phyloP scores from a whole-genome alignment of 1,284 basidiomycete genomes.

The Hemileia vastatrix region DNA sequence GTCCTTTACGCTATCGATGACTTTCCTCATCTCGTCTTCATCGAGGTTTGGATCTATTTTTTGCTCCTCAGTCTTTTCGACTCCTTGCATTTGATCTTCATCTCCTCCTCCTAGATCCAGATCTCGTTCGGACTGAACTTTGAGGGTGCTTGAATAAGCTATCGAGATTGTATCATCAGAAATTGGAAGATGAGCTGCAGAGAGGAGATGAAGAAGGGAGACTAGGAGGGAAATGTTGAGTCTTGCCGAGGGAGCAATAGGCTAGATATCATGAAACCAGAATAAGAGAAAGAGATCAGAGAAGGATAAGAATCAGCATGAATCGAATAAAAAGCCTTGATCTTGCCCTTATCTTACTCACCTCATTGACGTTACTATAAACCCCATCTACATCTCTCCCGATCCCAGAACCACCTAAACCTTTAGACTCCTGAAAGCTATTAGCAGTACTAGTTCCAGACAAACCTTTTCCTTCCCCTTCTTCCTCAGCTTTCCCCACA shows the following conservation, averaged over 20 bases:
- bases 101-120: background rate
- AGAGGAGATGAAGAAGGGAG: slow-evolving; percentile 29
- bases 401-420: too few relatives aligned
- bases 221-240: slow-evolving; percentile 32
- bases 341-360: too few relatives aligned
- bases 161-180: slow-evolving; percentile 30
- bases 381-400: too few relatives aligned
- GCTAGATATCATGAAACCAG: too few relatives aligned
- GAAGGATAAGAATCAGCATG: too few relatives aligned
- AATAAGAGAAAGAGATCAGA: too few relatives aligned
- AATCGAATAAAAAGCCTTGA: too few relatives aligned
- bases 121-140: background rate
- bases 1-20: background rate
- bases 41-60: background rate
- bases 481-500: slow-evolving; percentile 23
- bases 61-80: background rate
- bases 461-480: slow-evolving; percentile 12
- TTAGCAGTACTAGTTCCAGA: too few relatives aligned
- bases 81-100: background rate
- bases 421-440: too few relatives aligned
- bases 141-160: slow-evolving; percentile 22
- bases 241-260: too few relatives aligned
- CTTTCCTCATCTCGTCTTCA: background rate
- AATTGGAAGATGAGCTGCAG: slow-evolving; percentile 33
- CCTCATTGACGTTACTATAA: slow-evolving; percentile 19